Evolutionary conservation across 805 yeast genomes (phyloP), one percentile per base, ranked within the genome.

Genomic region (Candida dajiaensis): DNA sequence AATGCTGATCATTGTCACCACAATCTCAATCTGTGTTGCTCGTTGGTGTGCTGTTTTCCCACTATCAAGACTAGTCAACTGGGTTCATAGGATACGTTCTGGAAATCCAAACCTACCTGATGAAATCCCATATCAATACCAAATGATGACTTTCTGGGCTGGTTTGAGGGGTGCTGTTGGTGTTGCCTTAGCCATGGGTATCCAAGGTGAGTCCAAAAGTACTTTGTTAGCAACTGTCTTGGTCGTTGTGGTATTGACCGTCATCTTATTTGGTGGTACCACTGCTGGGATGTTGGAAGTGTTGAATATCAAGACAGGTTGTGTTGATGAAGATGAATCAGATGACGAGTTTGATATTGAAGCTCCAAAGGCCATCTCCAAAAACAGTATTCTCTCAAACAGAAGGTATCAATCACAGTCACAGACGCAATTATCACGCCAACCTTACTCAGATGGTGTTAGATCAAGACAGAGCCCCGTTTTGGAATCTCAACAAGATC

Each of bases 101-200:
- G 74, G 76, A 49, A 73, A 80, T 20, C 64, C 58, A 43, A 58
- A 73, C 2, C 68, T 76, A 11, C 85, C 86, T 2, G 97, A 89
- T 58, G 98, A 92, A 67, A 89, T 94, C 51, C 94, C 96, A 22
- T 92, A 88, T 58, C 88, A 85, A 50, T 94, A 94, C 66, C 99
- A 94, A 68, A 89, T 89, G 87, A 94, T 94, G 99, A 89, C 92
- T 43, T 94, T 94, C 65, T 94, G 99, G 99, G 99, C 99, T 3
- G 99, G 99, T 4, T 72, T 94, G 47, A 76, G 99, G 61, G 99
- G 99, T 49, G 99, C 99, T 1, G 99, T 94, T 31, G 99, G 99
- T 53, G 99, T 94, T 5, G 99, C 99, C 0, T 76, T 94, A 59
- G 99, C 99, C 0, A 89, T 95, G 81, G 99, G 99, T 13, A 71